Base-by-base conservation (phyloP, 495 filamentous ascomycete genomes). In the Lepidopterella palustris region DNA sequence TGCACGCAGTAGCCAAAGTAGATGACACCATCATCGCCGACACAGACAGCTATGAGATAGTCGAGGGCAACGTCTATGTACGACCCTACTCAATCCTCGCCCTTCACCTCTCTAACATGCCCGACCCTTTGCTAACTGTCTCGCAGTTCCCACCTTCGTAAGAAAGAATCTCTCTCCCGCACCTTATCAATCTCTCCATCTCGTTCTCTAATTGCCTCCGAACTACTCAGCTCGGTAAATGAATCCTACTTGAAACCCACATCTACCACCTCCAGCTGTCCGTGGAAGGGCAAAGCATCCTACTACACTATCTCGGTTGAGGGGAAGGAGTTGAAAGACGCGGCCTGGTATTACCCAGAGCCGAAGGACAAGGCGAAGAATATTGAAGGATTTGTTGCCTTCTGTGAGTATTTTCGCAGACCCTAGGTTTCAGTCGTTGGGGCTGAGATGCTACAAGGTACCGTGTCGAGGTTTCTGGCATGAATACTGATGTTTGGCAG, bases 11-110 rank as follows among this genome's bases (percentile, higher is more conserved):
- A 57, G 86, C 84, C 18, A 80, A 74, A 50, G 72, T 86, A 45
- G 77, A 81, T 58, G 84, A 80, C 62, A 75, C 73, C 32, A 68
- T 79, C 45, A 73, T 89, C 54, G 86, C 85, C 20, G 78, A 83
- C 63, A 76, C 85, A 0, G 78, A 84, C 23, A 71, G 72, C 20
- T 89, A 81, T 72, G 81, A 85, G 68, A 73, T 79, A 4, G 84
- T 89, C 13, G 87, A 89, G 68, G 85, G 84, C 54, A 90, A 88
- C 68, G 76, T 89, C 63, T 89, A 90, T 64, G 85, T 86, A 71
- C 54, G 73, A 11, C 8, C 31, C 4, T 50, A 11, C 20, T 45
- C 18, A 52, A 64, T 28, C 60, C 27, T 47, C 45, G 4, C 24
- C 4, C 21, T 20, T 27, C 47, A 23, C 21, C 27, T 10, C 5